Base-by-base conservation (phyloP, 2,329 filamentous ascomycete genomes). In the Colletotrichum incanum region DNA sequence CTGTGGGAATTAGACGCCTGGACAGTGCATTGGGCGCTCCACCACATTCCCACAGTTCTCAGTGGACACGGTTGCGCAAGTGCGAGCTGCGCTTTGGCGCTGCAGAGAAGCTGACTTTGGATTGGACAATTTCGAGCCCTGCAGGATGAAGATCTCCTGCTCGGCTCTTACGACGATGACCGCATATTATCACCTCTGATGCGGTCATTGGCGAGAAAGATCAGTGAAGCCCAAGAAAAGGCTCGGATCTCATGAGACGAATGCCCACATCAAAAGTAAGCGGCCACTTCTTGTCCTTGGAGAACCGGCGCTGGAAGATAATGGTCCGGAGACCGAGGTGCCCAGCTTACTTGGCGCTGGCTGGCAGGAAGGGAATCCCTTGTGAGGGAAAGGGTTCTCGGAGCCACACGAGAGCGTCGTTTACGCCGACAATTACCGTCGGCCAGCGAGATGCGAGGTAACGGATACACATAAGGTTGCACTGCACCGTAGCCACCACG, bases 31-130 rank as follows among this genome's bases (percentile, higher is more conserved):
- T n/a, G 18, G 43, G 47, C 28, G 58, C 52, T 41, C 65, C 52
- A 47, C 58, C 16, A 5, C 39, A n/a, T 31, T 47, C 28, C 63
- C 67, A 67, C 63, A 9, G 39, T 28, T 55, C 26, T 50, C 37
- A 55, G 54, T 70, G 70, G 70, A 72, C 70, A 72, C 70, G 60
- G 59, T 72, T 68, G 65, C 69, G 59, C 65, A 58, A 64, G 28
- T 14, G n/a, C 11, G 20, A 37, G 31, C n/a, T 47, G 26, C n/a
- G 12, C 37, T 37, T 49, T 43, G 34, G 66, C 31, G n/a, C 31
- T 39, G 26, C 20, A 50, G n/a, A 49, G 5, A 31, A 14, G 28
- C 16, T 12, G 43, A 9, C 18, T 37, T n/a, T 3, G 55, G 39
- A 68, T 64, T 59, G 65, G 54, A 34, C 47, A 56, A 64, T 64